phyloP scores from a whole-genome alignment of 2,329 filamentous ascomycete species.

The Claviceps lovelessii region DNA sequence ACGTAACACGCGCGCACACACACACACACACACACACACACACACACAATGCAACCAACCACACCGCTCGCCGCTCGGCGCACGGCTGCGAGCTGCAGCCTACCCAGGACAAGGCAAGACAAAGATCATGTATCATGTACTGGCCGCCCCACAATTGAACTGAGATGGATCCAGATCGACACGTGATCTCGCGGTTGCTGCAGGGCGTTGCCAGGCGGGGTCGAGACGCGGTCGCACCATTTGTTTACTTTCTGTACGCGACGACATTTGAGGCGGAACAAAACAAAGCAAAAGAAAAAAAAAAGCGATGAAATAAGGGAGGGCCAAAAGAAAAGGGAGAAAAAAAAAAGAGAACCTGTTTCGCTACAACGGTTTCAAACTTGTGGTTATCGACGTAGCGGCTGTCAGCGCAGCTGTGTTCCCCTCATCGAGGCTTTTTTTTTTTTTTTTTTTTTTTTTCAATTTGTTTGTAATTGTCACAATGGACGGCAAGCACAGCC shows the following conservation, averaged over 20 bases:
- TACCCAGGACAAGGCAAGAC: no score
- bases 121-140: no score
- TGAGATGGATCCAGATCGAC: not conserved
- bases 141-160: no score
- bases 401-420: not conserved
- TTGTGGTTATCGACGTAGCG: no score
- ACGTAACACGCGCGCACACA: no score
- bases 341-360: not conserved
- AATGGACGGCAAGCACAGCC: not conserved
- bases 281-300: not conserved
- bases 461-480: not conserved
- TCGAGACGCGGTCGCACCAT: conserved; percentile 6
- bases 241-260: conserved; percentile 12
- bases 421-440: not conserved
- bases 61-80: not conserved
- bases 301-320: not conserved
- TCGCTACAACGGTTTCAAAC: not conserved
- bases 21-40: no score
- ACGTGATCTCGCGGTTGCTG: conserved; percentile 10
- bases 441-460: not conserved
- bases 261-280: not conserved
- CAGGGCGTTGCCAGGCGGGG: conserved; percentile 8
- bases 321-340: no score
- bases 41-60: not conserved
- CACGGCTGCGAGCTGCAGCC: not conserved